These are phyloP conservation scores for Rhododendron kiyosumense DNA, from an alignment of 148 eudicot genomes.

Conservation along the genomic window DNA sequence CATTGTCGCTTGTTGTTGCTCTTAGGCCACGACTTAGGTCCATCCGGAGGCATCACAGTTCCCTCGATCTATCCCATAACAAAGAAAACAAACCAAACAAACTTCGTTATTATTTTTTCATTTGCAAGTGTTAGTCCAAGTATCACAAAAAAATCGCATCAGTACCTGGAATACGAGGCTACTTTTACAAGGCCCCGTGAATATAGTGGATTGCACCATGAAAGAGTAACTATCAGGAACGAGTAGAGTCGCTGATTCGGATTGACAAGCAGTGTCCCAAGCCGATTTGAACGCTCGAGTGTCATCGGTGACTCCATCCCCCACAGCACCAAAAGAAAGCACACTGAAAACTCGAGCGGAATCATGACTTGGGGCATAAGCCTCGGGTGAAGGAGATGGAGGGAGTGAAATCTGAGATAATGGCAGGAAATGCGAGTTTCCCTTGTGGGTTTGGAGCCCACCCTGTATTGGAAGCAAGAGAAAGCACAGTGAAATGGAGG, in stretches of 20 bases:
- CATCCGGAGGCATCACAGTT: constrained; percentile 79
- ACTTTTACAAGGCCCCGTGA: constrained; percentile 74
- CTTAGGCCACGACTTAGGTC: constrained; percentile 82
- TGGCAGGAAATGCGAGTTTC: constrained; percentile 2
- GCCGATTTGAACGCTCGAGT: constrained; percentile 69
- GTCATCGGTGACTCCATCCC: constrained; percentile 75
- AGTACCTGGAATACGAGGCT: constrained; percentile 64
- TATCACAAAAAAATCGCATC: not conserved
- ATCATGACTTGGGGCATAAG: constrained; percentile 13
- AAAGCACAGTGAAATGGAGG: constrained; percentile 19
- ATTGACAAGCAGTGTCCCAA: constrained; percentile 80
- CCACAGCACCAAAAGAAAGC: constrained; percentile 68
- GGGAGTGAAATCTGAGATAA: constrained; percentile 38
- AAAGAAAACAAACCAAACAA: not conserved
- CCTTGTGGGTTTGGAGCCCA: constrained; percentile 8
- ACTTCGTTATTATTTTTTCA: not conserved
- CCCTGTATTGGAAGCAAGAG: constrained; percentile 29
- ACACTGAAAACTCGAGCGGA: constrained; percentile 31
- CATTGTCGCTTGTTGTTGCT: constrained; percentile 63
- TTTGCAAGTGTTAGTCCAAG: not conserved
- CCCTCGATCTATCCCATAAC: constrained; percentile 56
- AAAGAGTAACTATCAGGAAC: constrained; percentile 51
- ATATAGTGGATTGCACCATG: constrained; percentile 68
- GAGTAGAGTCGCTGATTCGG: constrained; percentile 35
- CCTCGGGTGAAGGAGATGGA: constrained; percentile 45